These are phyloP conservation scores for Silene uniflora DNA, from an alignment of 148 eudicot genomes.

Conservation along the genomic window DNA sequence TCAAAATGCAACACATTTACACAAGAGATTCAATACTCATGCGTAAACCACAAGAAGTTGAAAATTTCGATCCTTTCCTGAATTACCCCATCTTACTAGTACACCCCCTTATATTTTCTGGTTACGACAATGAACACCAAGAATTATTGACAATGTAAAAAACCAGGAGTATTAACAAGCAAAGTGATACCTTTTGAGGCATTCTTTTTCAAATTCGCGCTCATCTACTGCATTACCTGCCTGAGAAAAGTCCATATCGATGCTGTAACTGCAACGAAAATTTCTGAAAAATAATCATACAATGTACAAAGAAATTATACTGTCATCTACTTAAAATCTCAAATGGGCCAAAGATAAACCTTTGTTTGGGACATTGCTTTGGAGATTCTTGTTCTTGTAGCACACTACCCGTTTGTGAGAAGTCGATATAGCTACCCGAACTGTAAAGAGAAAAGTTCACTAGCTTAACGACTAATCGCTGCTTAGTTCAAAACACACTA, in stretches of 20 bases:
- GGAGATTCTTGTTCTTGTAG: slow-evolving; percentile 21
- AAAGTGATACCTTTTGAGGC: slow-evolving; percentile 44
- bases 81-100: too few relatives aligned
- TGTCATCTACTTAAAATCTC: not conserved
- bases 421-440: slow-evolving; percentile 16
- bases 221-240: slow-evolving; percentile 29
- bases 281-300: not conserved
- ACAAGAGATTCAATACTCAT: not conserved
- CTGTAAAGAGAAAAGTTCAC: slow-evolving; percentile 1
- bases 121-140: not conserved
- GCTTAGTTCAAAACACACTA: not conserved
- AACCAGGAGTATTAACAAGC: not conserved
- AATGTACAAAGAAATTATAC: not conserved
- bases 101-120: too few relatives aligned
- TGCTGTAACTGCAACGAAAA: slow-evolving; percentile 34
- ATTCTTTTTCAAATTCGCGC: slow-evolving; percentile 40
- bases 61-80: too few relatives aligned
- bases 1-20: too few relatives aligned
- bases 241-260: slow-evolving; percentile 46
- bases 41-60: not conserved
- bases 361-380: slow-evolving; percentile 10
- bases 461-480: not conserved
- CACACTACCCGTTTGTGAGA: slow-evolving; percentile 6
- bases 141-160: not conserved
- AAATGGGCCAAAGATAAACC: slow-evolving; percentile 11